Base-by-base conservation (phyloP, 1,284 basidiomycete genomes). In the Jaminaea rosea region DNA sequence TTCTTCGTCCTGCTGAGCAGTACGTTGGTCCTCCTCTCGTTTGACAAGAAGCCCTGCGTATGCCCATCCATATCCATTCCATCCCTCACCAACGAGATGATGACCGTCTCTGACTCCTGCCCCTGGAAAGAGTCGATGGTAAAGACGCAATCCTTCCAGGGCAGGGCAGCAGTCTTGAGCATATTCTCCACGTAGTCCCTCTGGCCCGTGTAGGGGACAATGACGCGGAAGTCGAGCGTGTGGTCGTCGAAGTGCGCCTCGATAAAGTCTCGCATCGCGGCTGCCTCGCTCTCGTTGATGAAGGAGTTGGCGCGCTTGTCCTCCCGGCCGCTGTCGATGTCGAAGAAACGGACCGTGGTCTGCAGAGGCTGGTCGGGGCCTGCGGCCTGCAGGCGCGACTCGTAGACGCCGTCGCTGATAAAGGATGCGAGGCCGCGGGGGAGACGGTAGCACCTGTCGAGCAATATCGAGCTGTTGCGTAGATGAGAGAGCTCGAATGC, bases 41-140 rank as follows among this genome's bases (percentile, higher is more conserved):
- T 50, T 4, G n/a, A 51, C 13, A 53, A 46, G 31, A 53, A 53
- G 11, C 52, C 47, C n/a, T 29, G 24, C 2, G 29, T 37, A 8
- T 23, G 17, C 8, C 23, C 9, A 11, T 19, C 36, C 19, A 10
- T 8, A 17, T 39, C 13, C 23, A 37, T 48, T 23, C 47, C 47
- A 26, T 52, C 52, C 8, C 41, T 23, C n/a, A 53, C 52, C 8
- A 53, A 36, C 7, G 34, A 41, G 24, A 52, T 13, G 21, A 49
- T 49, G 31, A 53, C 51, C 11, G 26, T 24, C 9, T 53, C 50
- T 5, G 45, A 26, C 23, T 53, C 52, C 23, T 47, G 34, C 13
- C 47, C 52, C 37, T 53, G 52, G 19, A 37, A 53, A 17, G 47
- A 29, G 31, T 53, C 52, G 4, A 49, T 48, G 8, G 50, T 39